phyloP scores from a whole-genome alignment of 495 filamentous ascomycete genomes.

The Echria macrotheca region DNA sequence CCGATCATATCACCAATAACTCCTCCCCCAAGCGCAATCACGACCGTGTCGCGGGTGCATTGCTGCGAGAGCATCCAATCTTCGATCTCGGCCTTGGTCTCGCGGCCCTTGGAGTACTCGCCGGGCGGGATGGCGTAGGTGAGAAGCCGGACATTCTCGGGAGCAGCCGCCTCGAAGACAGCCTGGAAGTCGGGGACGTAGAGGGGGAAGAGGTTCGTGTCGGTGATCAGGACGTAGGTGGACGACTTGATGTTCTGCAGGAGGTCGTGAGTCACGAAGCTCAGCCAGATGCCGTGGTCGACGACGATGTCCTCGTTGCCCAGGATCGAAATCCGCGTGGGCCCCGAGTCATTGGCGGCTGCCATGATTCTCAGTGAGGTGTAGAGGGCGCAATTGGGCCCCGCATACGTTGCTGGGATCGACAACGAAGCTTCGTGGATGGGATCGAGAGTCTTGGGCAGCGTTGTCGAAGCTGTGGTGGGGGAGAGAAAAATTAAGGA shows the following conservation, averaged over 20 bases:
- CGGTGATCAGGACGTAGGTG: constrained; percentile 93
- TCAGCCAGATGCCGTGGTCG: constrained; percentile 85
- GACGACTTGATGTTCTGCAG: constrained; percentile 71
- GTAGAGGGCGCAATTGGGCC: constrained; percentile 20
- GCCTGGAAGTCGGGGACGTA: constrained; percentile 74
- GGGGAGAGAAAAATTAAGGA: not conserved
- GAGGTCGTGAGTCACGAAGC: constrained; percentile 76
- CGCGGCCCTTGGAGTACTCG: constrained; percentile 85
- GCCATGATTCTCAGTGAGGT: constrained; percentile 21
- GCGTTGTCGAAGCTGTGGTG: not conserved
- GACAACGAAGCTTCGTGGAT: not conserved
- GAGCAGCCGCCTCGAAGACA: constrained; percentile 56
- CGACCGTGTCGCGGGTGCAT: constrained; percentile 91
- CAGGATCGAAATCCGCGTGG: constrained; percentile 48
- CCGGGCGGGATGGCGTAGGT: constrained; percentile 84
- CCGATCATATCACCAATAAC: constrained; percentile 98
- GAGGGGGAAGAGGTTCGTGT: constrained; percentile 79
- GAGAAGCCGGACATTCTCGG: constrained; percentile 63
- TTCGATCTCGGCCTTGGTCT: constrained; percentile 91
- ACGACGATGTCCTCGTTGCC: constrained; percentile 76
- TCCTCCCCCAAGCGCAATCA: constrained; percentile 93
- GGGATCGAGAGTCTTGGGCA: not conserved
- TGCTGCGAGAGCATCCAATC: constrained; percentile 92
- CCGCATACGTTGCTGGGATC: constrained; percentile 15
- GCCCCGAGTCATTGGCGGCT: constrained; percentile 27